Conservation (phyloP, 768 basidiomycete species). For the Mycena pura region DNA sequence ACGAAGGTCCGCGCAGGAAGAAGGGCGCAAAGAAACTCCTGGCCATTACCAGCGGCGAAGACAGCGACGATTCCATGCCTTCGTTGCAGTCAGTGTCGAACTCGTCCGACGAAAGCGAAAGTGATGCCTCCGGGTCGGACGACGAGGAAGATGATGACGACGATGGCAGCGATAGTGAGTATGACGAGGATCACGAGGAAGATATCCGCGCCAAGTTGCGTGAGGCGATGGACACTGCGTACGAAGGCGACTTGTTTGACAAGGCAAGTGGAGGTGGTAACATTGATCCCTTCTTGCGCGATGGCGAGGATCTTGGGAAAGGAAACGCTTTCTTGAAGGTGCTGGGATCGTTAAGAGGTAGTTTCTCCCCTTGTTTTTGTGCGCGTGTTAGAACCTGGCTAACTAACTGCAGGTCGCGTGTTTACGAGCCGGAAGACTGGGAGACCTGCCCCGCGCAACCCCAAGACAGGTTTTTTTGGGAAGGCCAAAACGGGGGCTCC, state of each 20-base stretch:
- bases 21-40: conserved; percentile 48
- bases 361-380: conserved; percentile 14
- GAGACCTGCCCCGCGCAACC: conserved; percentile 39
- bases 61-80: conserved; percentile 68
- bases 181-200: conserved; percentile 66
- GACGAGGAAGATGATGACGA: conserved; percentile 44
- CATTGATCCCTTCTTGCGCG: conserved; percentile 49
- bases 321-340: conserved; percentile 82
- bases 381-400: background rate
- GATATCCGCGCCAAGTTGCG: conserved; percentile 63
- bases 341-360: conserved; percentile 77
- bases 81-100: conserved; percentile 70
- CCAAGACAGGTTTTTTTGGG: conserved; percentile 30
- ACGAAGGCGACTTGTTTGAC: conserved; percentile 67
- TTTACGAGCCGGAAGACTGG: conserved; percentile 46
- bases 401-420: conserved; percentile 8
- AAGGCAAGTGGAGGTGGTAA: conserved; percentile 44
- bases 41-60: conserved; percentile 58
- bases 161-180: conserved; percentile 44
- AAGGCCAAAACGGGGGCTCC: conserved; percentile 21
- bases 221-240: conserved; percentile 76
- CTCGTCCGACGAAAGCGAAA: conserved; percentile 45
- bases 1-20: conserved; percentile 30
- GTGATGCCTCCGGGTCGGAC: conserved; percentile 46
- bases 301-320: conserved; percentile 54